phyloP scores from a whole-genome alignment of 2,329 filamentous ascomycete species.

The Fusarium decemcellulare region DNA sequence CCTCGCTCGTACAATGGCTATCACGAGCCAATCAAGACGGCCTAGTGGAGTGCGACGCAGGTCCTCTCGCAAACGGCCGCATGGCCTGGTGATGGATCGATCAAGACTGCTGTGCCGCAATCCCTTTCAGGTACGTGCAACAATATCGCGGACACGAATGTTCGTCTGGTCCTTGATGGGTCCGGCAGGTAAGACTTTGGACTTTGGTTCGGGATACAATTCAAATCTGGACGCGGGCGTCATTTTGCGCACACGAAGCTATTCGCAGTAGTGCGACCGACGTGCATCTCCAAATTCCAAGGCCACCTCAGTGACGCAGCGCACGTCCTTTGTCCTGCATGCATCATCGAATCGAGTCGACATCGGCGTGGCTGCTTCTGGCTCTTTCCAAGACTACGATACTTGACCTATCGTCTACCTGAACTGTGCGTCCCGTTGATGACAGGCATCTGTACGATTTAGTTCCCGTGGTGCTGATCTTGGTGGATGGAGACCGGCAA shows the following conservation, averaged over 20 bases:
- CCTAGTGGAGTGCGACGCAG: slow-evolving; percentile 16
- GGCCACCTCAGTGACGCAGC: background rate
- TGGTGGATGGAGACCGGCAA: slow-evolving; percentile 24
- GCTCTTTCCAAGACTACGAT: slow-evolving; percentile 4
- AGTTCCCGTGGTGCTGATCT: slow-evolving; percentile 41
- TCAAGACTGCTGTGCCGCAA: slow-evolving; percentile 11
- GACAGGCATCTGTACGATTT: slow-evolving; percentile 38
- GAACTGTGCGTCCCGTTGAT: slow-evolving; percentile 24
- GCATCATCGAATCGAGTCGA: slow-evolving; percentile 1
- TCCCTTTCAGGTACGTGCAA: background rate
- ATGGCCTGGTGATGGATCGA: slow-evolving; percentile 7
- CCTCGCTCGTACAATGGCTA: background rate
- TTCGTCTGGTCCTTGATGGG: background rate
- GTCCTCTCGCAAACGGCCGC: slow-evolving; percentile 5
- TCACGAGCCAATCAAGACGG: slow-evolving; percentile 26
- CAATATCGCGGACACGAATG: background rate
- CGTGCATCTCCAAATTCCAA: slow-evolving; percentile 9
- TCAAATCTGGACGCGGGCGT: slow-evolving; percentile 9
- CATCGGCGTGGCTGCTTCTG: slow-evolving; percentile 14
- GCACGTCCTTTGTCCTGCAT: slow-evolving; percentile 27
- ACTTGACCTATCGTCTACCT: slow-evolving; percentile 10
- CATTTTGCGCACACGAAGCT: slow-evolving; percentile 16
- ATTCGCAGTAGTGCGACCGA: slow-evolving; percentile 18
- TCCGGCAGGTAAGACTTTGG: slow-evolving; percentile 19
- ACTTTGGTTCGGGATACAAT: background rate